A percentile compares a stretch with the other conserved stretches of the same genome.
phyloP scores from a whole-genome alignment of 495 filamentous ascomycete genomes.

The Hyaloscypha hepaticicola region DNA sequence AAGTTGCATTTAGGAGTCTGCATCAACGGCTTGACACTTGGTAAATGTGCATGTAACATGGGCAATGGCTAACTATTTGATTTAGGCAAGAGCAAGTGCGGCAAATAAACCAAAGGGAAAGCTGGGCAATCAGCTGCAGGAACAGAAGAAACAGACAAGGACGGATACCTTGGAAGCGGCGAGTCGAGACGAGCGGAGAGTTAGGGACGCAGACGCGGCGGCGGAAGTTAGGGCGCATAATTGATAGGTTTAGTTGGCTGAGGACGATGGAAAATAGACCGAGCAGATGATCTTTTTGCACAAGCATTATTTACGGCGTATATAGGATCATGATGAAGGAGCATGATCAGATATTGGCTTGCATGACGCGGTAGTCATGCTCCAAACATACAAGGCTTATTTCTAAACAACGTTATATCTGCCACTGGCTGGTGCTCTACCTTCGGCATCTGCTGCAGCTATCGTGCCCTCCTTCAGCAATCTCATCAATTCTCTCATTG shows the following conservation, averaged over 20 bases:
- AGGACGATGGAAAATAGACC: background rate
- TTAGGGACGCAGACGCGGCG: constrained; percentile 56
- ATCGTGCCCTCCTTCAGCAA: constrained; percentile 90
- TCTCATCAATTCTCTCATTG: constrained; percentile 87
- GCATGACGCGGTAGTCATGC: background rate
- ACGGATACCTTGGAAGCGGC: constrained; percentile 56
- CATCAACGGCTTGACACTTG: background rate
- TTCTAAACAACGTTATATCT: constrained; percentile 77
- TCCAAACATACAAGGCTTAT: background rate
- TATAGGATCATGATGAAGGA: background rate
- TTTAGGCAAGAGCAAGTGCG: constrained; percentile 46
- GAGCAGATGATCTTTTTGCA: background rate
- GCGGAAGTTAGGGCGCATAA: constrained; percentile 51
- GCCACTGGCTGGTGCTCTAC: constrained; percentile 74
- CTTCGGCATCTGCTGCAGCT: constrained; percentile 82
- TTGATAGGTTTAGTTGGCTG: constrained; percentile 34
- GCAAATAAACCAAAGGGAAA: constrained; percentile 51
- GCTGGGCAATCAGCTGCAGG: constrained; percentile 58
- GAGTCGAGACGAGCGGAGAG: constrained; percentile 54
- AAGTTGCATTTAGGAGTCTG: constrained; percentile 26
- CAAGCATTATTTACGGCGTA: background rate
- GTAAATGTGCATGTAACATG: background rate
- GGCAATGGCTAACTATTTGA: background rate
- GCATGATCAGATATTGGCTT: background rate
- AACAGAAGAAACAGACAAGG: constrained; percentile 65